Percentiles rank a stretch among this genome's conserved stretches.
Evolutionary conservation across 768 basidiomycete genomes (phyloP).

Genomic region (Lepiota subincarnata): DNA sequence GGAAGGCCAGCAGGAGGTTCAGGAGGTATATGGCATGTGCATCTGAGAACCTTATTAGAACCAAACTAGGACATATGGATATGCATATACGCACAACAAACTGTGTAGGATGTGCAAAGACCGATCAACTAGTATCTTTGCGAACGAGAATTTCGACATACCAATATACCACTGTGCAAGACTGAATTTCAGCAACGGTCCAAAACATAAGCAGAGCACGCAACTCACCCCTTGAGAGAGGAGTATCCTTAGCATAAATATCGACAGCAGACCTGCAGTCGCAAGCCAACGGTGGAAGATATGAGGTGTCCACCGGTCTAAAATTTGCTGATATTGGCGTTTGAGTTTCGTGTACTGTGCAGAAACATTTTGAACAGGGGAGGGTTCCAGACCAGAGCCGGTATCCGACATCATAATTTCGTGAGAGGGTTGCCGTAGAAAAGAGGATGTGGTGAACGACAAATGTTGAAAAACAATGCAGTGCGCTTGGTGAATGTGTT

Average conservation of each 20-base stretch:
- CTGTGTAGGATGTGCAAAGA: constrained; percentile 25
- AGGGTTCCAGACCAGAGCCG: constrained; percentile 38
- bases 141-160: constrained; percentile 36
- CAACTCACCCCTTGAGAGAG: constrained; percentile 82
- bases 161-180: constrained; percentile 83
- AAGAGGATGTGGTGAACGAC: constrained; percentile 9
- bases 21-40: constrained; percentile 94
- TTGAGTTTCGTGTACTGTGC: constrained; percentile 49
- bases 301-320: constrained; percentile 94
- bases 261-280: constrained; percentile 59
- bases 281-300: constrained; percentile 85
- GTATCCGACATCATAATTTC: constrained; percentile 50
- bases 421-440: constrained; percentile 17
- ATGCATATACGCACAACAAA: constrained; percentile 57
- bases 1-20: constrained; percentile 94
- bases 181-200: constrained; percentile 5
- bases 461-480: constrained; percentile 11
- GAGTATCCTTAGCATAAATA: constrained; percentile 86
- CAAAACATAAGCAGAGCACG: background rate
- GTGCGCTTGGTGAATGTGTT: constrained; percentile 15
- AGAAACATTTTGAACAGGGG: constrained; percentile 46
- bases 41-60: constrained; percentile 37
- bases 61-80: too few species aligned
- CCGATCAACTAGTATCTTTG: background rate
- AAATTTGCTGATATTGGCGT: constrained; percentile 78